These are phyloP conservation scores for Salix arbutifolia DNA, from an alignment of 345 rosid genomes.

Conservation along the genomic window DNA sequence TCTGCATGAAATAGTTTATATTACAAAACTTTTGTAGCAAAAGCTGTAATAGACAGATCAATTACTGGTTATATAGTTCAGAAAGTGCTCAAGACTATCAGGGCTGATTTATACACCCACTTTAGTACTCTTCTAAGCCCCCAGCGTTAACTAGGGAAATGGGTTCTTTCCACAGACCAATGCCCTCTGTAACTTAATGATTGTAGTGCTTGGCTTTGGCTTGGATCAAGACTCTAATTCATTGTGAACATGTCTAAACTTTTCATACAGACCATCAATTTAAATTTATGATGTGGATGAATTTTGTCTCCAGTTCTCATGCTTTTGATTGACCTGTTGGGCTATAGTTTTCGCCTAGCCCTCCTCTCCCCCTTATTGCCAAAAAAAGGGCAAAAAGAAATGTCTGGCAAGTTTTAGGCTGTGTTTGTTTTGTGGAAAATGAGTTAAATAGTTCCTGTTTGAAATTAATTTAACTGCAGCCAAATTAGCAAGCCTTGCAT, in stretches of 20 bases:
- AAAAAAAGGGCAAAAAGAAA: background rate
- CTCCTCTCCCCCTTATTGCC: background rate
- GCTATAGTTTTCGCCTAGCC: background rate
- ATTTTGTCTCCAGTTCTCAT: background rate
- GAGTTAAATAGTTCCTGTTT: background rate
- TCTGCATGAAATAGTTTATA: background rate
- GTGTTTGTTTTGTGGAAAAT: background rate
- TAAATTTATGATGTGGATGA: background rate
- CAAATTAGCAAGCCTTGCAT: background rate
- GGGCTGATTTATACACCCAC: background rate
- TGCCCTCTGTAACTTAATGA: background rate
- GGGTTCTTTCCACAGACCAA: background rate
- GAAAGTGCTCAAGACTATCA: background rate
- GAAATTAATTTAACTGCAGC: background rate
- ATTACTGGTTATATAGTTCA: background rate
- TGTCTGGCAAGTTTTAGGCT: background rate
- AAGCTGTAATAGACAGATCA: background rate
- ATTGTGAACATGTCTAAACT: background rate
- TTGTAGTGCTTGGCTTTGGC: background rate
- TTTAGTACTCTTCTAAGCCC: background rate
- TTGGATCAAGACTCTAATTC: background rate
- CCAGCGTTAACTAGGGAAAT: background rate
- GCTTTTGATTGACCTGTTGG: background rate
- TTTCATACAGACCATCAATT: background rate
- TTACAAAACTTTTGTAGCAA: background rate